These are phyloP conservation scores for Isabelozyma gotoi DNA, from an alignment of 805 yeast genomes.

Conservation along the genomic window DNA sequence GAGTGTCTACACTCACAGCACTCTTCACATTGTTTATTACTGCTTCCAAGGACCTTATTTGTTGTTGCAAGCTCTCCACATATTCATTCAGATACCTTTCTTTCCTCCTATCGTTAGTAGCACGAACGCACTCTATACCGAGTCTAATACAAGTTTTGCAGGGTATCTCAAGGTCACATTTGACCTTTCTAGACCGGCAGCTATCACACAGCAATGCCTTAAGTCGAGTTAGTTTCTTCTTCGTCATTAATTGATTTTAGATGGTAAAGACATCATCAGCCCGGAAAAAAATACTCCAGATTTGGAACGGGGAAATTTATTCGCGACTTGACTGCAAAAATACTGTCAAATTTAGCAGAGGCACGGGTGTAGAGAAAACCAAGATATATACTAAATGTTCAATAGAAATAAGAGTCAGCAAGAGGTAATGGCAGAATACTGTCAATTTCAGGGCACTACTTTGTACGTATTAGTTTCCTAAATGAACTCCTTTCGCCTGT, in stretches of 20 bases:
- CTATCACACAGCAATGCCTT: slow-evolving; percentile 28
- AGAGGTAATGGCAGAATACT: too few species aligned
- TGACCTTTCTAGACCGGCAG: slow-evolving; percentile 43
- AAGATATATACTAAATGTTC: too few species aligned
- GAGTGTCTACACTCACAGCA: neutral
- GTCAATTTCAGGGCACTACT: too few species aligned
- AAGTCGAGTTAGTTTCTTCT: neutral
- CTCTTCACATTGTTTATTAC: neutral
- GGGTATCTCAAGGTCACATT: slow-evolving; percentile 49
- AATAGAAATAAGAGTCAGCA: too few species aligned
- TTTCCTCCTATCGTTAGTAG: slow-evolving; percentile 49
- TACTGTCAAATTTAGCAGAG: too few species aligned
- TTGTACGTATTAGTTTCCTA: too few species aligned
- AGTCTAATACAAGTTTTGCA: slow-evolving; percentile 48
- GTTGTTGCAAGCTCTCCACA: slow-evolving; percentile 44
- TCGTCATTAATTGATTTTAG: neutral
- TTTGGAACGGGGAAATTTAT: neutral
- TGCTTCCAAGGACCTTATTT: slow-evolving; percentile 17
- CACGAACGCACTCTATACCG: slow-evolving; percentile 45
- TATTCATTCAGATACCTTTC: slow-evolving; percentile 50
- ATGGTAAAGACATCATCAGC: too few species aligned
- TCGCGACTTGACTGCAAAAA: too few species aligned
- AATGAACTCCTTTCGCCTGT: too few species aligned
- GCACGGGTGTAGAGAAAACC: too few species aligned
- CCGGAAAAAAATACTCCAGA: neutral